Evolutionary conservation across 1,284 basidiomycete genomes (phyloP), one percentile per base, ranked within the genome.

Genomic region (Anthracocystis walkeri): DNA sequence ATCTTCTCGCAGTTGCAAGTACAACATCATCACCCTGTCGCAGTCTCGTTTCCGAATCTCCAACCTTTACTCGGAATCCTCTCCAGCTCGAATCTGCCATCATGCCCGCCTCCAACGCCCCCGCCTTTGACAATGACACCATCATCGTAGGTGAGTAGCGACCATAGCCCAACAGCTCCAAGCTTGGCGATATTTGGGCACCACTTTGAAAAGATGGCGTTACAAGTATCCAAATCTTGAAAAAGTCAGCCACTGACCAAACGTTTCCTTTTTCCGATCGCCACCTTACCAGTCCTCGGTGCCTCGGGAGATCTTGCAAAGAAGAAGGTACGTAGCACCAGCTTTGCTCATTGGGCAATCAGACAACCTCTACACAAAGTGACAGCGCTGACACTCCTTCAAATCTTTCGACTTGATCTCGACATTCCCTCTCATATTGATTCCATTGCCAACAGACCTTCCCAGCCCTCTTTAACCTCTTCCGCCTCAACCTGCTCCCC

Each of bases 271-370:
- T 16, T 2, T 23, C n/a, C 35, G 35, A 29, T 27, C 11, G 23
- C 20, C 31, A 7, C 21, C 16, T 48, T 23, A 20, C 18, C 82
- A 95, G 96, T 99, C 62, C 90, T 97, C 68, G 97, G 97, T 69
- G 96, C 96, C 23, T 97, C 94, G 65, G 96, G 96, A 57, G 96
- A 99, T 89, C 89, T 99, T 55, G 97, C 96, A 68, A 97, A 97
- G 92, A 99, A 99, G 89, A 99, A 99, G 90, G 95, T 92, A 52
- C 44, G 82, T 54, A 27, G 20, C 11, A 27, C 16, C 49, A 44
- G 8, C 40, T 35, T 7, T 51, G 14, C 23, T 41, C 31, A 33
- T 14, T 3, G 35, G 6, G 35, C 14, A 16, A 38, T 14, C 35
- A 38, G 25, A 31, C 20, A 27, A 4, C 7, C 3, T 21, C 31